Conservation (phyloP, 139 green algal genomes). For the Closterium sp. region DNA sequence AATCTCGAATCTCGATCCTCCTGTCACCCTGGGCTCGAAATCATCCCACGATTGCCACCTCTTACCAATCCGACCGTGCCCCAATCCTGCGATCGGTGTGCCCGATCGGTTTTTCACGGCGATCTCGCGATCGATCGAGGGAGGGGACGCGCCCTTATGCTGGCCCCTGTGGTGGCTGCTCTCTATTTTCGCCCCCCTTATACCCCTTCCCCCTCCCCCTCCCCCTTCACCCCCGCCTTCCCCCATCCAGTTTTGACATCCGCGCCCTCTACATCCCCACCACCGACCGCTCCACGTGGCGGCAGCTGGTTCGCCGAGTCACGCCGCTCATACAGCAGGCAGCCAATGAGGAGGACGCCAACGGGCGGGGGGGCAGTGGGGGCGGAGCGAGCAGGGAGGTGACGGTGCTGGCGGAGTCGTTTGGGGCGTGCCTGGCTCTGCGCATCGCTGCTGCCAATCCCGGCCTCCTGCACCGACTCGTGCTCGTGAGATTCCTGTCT, state of each 20-base stretch:
- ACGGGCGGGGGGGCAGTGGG: not conserved
- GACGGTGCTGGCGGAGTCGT: constrained; percentile 71
- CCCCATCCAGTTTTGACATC: not conserved
- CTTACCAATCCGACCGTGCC: no score
- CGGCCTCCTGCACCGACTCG: no score
- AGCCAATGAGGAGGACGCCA: not conserved
- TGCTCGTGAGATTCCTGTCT: no score
- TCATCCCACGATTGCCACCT: no score
- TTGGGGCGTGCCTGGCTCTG: constrained; percentile 57
- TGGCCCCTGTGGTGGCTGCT: not conserved
- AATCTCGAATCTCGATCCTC: no score
- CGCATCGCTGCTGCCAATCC: no score
- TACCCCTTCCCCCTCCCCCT: not conserved
- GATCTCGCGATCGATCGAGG: no score
- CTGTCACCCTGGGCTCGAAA: no score
- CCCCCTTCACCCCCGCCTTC: not conserved
- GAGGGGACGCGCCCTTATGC: no score
- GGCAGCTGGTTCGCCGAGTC: constrained; percentile 10
- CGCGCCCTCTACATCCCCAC: not conserved
- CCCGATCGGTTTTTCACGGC: no score
- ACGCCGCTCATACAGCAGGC: constrained; percentile 21
- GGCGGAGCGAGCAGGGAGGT: constrained; percentile 22
- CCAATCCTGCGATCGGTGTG: no score
- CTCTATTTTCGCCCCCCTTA: not conserved
- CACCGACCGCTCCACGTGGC: constrained; percentile 15